phyloP scores from a whole-genome alignment of 768 basidiomycete genomes.

The Austroboletus eburneus region DNA sequence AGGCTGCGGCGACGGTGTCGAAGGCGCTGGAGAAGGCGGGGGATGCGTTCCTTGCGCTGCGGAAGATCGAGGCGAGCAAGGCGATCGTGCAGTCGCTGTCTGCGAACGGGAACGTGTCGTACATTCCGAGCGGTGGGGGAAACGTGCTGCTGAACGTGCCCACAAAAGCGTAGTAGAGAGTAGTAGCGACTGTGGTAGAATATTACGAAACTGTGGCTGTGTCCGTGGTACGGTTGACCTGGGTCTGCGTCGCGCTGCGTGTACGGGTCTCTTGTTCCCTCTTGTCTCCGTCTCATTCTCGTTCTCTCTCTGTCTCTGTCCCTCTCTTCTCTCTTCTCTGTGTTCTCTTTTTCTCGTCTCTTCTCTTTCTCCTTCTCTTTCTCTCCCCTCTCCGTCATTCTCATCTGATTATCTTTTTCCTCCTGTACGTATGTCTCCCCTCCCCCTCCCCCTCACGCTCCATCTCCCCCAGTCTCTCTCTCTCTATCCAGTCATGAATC shows the following conservation, averaged over 20 bases:
- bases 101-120: conserved; percentile 80
- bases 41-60: conserved; percentile 90
- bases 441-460: neutral
- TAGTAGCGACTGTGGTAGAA: too few relatives aligned
- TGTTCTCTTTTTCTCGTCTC: conserved; percentile 31
- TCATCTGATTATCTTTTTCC: conserved; percentile 40
- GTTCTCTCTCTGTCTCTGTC: conserved; percentile 16
- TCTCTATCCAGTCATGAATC: conserved; percentile 62
- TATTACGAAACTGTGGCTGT: too few relatives aligned
- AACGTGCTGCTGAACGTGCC: conserved; percentile 85
- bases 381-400: conserved; percentile 30
- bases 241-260: conserved; percentile 24
- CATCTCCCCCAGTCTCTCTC: conserved; percentile 20
- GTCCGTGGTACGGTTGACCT: conserved; percentile 16
- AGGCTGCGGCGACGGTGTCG: conserved; percentile 93
- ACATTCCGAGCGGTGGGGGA: conserved; percentile 76
- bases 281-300: conserved; percentile 11
- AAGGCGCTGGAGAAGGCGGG: conserved; percentile 89
- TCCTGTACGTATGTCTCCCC: conserved; percentile 26
- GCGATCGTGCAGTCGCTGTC: conserved; percentile 88
- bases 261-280: too few relatives aligned
- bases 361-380: conserved; percentile 35
- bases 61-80: conserved; percentile 97
- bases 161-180: conserved; percentile 32
- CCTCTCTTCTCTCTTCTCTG: conserved; percentile 27